Conservation (phyloP, 2,329 filamentous ascomycete genomes). For the Aspergillus quadrilineatus region DNA sequence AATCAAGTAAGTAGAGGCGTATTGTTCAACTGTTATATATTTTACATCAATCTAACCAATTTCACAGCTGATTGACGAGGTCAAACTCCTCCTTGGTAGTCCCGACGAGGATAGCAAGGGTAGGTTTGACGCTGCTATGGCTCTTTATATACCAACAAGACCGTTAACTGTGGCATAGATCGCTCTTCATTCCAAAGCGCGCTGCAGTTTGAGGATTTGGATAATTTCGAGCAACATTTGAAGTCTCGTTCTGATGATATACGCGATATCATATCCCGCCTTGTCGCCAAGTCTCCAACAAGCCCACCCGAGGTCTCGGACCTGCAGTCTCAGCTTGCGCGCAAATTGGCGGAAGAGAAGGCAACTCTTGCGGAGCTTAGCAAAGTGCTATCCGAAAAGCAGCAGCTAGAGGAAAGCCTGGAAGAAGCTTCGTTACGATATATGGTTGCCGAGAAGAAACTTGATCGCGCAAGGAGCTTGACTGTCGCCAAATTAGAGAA, state of each 20-base stretch:
- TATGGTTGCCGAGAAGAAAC: constrained; percentile 90
- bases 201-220: constrained; percentile 55
- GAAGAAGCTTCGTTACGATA: constrained; percentile 88
- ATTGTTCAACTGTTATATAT: not conserved
- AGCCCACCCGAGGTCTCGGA: constrained; percentile 67
- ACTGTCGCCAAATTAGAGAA: constrained; percentile 91
- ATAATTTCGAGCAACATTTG: constrained; percentile 74
- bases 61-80: constrained; percentile 47
- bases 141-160: not conserved
- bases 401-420: constrained; percentile 79
- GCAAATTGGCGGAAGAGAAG: constrained; percentile 78
- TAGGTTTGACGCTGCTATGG: constrained; percentile 16
- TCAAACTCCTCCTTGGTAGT: constrained; percentile 43
- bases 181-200: constrained; percentile 50
- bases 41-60: constrained; percentile 16
- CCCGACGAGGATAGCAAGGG: constrained; percentile 31
- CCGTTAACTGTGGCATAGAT: constrained; percentile 16
- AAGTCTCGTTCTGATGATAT: constrained; percentile 73
- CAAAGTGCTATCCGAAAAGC: constrained; percentile 72
- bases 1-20: constrained; percentile 67
- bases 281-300: constrained; percentile 55
- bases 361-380: constrained; percentile 74
- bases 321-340: constrained; percentile 72
- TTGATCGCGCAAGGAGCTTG: constrained; percentile 83
- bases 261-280: constrained; percentile 66